Base-by-base conservation (phyloP, 306 rosid genomes). In the Ormosia emarginata region DNA sequence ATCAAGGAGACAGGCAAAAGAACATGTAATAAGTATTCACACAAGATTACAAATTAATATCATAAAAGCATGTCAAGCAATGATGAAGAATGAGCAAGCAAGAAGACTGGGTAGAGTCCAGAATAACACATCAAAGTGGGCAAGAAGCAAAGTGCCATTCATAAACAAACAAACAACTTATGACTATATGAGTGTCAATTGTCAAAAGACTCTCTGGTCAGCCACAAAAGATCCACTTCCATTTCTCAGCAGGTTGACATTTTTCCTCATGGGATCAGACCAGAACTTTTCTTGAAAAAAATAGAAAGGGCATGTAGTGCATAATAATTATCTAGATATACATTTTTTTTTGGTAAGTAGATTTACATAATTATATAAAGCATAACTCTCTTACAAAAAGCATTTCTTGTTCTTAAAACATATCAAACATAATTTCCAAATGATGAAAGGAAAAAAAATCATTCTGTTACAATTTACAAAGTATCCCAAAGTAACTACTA, bases 401-500 rank as follows among this genome's bases (percentile, higher is more conserved):
- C 78, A 55, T 41, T 83, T 74, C 46, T 46, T 53, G 41, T 83
- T 74, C 39, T 64, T 53, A 41, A 37, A 75, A 37, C 52, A 68
- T 69, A 61, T 44, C 4, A 66, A 72, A 74, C 62, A 78, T 70
- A 59, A 56, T 62, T 78, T 67, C 62, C 67, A 30, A 55, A 83
- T 43, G 67, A 69, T 37, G 37, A 70, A 57, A 67, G 9, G 3
- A 71, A 37, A 75, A n/a, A 13, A 77, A 59, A 59, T 14, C 74
- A 67, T 86, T 75, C 4, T 15, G 14, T 71, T 46, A 52, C 40
- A 53, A 49, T 11, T 71, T 46, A 52, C 40, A 53, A 49, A 36
- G 71, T 52, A 67, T 56, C 68, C 61, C 33, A 85, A 67, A 10
- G 24, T 71, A 52, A 58, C 58, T 46, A 36, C 7, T 85, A 96